These are phyloP conservation scores for Rusavskia elegans DNA, from an alignment of 495 filamentous ascomycete genomes.

Conservation along the genomic window DNA sequence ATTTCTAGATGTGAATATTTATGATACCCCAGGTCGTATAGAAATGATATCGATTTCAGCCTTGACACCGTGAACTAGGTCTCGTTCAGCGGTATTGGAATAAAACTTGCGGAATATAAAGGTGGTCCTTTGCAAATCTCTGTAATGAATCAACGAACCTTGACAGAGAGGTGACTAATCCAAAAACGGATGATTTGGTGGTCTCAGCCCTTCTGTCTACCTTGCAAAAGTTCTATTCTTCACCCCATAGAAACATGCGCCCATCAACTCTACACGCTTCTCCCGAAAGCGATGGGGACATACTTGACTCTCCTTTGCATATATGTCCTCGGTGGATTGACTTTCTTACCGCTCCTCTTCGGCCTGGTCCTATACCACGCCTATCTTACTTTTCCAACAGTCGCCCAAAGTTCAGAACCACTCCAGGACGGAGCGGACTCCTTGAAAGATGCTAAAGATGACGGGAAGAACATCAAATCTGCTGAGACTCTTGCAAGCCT, in stretches of 20 bases:
- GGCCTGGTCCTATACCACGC: constrained; percentile 47
- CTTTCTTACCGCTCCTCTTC: constrained; percentile 67
- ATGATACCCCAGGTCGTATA: too few relatives aligned
- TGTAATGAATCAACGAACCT: neutral
- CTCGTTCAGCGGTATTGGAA: too few relatives aligned
- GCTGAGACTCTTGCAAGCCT: constrained; percentile 26
- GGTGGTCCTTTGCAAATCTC: too few relatives aligned
- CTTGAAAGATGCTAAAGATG: constrained; percentile 23
- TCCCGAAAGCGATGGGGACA: constrained; percentile 36
- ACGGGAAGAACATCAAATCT: constrained; percentile 32
- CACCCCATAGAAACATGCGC: neutral
- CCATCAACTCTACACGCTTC: too few relatives aligned
- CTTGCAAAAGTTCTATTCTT: neutral
- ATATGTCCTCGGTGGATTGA: constrained; percentile 82
- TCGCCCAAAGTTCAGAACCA: constrained; percentile 12
- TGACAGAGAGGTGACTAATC: neutral
- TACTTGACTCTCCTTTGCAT: constrained; percentile 53
- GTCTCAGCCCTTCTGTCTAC: neutral
- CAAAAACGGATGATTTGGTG: neutral
- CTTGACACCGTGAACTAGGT: too few relatives aligned
- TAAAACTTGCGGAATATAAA: too few relatives aligned
- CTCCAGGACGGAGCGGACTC: constrained; percentile 18
- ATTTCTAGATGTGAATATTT: too few relatives aligned
- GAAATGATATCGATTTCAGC: too few relatives aligned
- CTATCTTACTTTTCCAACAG: constrained; percentile 48